Conservation (phyloP, 2,329 filamentous ascomycete species). For the Penicillium aurantiogriseum region DNA sequence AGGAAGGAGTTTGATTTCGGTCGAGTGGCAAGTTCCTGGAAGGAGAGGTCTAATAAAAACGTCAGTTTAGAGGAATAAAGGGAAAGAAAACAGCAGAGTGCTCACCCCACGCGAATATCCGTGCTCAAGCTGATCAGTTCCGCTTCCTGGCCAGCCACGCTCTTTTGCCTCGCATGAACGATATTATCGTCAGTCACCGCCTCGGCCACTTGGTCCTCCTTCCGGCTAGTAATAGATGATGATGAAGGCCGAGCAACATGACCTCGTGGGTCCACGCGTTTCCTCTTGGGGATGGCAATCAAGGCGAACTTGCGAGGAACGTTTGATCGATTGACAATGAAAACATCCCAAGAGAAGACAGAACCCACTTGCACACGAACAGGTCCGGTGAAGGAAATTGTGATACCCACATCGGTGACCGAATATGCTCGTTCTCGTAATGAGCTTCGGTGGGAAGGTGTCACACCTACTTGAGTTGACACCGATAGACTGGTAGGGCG, state of each 20-base stretch:
- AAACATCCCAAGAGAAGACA: conserved; percentile 56
- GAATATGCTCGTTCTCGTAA: conserved; percentile 40
- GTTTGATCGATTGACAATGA: conserved; percentile 60
- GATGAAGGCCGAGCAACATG: conserved; percentile 48
- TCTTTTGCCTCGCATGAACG: conserved; percentile 56
- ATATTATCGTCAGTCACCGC: conserved; percentile 58
- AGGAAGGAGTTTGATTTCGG: conserved; percentile 55
- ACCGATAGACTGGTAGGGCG: conserved; percentile 47
- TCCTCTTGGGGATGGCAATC: conserved; percentile 52
- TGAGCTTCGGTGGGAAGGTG: conserved; percentile 33
- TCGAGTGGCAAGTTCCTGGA: conserved; percentile 56
- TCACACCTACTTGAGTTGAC: conserved; percentile 22
- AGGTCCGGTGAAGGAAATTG: conserved; percentile 57
- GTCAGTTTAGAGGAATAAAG: conserved; percentile 5
- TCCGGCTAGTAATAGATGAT: conserved; percentile 43
- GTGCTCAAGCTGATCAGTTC: conserved; percentile 58
- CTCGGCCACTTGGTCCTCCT: conserved; percentile 45
- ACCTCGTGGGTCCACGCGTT: conserved; percentile 39
- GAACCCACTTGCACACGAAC: conserved; percentile 50
- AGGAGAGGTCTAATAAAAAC: conserved; percentile 47
- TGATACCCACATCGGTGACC: conserved; percentile 48
- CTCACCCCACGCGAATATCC: conserved; percentile 58
- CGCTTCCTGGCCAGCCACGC: conserved; percentile 48
- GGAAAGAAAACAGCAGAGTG: conserved; percentile 7
- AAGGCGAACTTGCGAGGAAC: conserved; percentile 55